Evolutionary conservation across 768 basidiomycete species (phyloP).

Genomic region (Paxillus involutus): DNA sequence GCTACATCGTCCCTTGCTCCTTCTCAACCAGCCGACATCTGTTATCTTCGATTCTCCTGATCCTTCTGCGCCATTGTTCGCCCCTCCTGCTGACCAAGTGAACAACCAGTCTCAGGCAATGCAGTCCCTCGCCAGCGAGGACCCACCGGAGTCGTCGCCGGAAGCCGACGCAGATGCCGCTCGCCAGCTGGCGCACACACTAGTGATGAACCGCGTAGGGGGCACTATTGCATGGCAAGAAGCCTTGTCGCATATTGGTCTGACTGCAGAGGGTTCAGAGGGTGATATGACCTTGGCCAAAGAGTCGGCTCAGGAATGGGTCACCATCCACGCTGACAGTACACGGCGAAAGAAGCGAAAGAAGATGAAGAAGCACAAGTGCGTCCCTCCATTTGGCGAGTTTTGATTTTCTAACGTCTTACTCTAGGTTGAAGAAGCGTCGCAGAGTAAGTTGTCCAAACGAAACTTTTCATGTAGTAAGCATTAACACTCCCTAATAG

Average conservation of each 20-base stretch:
- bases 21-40: slow-evolving; percentile 60
- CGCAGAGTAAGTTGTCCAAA: slow-evolving; percentile 62
- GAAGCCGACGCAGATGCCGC: slow-evolving; percentile 82
- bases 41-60: slow-evolving; percentile 47
- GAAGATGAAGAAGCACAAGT: slow-evolving; percentile 99
- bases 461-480: background rate
- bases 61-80: slow-evolving; percentile 17
- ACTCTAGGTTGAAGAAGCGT: slow-evolving; percentile 79
- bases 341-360: slow-evolving; percentile 81
- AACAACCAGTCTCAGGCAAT: slow-evolving; percentile 26
- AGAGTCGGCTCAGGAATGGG: slow-evolving; percentile 58
- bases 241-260: slow-evolving; percentile 61
- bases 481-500: slow-evolving; percentile 31
- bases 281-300: slow-evolving; percentile 51
- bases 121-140: slow-evolving; percentile 34
- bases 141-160: slow-evolving; percentile 48
- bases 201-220: slow-evolving; percentile 67
- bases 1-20: slow-evolving; percentile 74
- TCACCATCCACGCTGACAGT: slow-evolving; percentile 73
- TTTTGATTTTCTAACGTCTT: slow-evolving; percentile 8
- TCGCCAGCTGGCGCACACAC: slow-evolving; percentile 71
- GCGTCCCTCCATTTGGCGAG: slow-evolving; percentile 32
- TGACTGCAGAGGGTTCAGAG: slow-evolving; percentile 51
- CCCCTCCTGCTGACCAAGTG: slow-evolving; percentile 19
- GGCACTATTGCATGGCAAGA: slow-evolving; percentile 68